Percentiles rank a stretch among this genome's conserved stretches.
These are phyloP conservation scores for Forsythia suspensa DNA, from an alignment of 257 asterid species.

Conservation along the genomic window DNA sequence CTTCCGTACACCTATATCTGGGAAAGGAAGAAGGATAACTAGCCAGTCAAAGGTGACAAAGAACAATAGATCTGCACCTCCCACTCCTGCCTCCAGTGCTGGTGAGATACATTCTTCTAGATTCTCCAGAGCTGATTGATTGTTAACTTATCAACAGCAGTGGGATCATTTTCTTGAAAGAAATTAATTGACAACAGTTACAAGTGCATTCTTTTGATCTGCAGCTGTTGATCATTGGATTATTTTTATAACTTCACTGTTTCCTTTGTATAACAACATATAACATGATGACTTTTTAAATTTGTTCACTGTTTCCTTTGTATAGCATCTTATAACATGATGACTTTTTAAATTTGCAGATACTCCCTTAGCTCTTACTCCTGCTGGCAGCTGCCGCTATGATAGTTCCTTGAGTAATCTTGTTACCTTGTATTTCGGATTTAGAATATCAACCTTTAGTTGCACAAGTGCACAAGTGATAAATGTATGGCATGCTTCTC, in stretches of 20 bases:
- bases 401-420: constrained; percentile 84
- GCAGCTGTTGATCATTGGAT: neutral
- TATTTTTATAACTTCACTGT: neutral
- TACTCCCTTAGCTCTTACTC: constrained; percentile 81
- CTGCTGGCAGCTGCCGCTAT: constrained; percentile 91
- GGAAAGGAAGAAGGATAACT: constrained; percentile 61
- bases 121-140: neutral
- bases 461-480: constrained; percentile 16
- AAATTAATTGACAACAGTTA: constrained; percentile 1
- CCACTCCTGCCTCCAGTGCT: constrained; percentile 56
- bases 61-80: constrained; percentile 55
- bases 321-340: constrained; percentile 4
- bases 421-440: constrained; percentile 13
- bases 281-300: constrained; percentile 5
- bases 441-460: constrained; percentile 22
- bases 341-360: constrained; percentile 47
- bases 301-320: constrained; percentile 21
- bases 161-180: constrained; percentile 6
- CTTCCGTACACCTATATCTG: constrained; percentile 66
- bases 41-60: constrained; percentile 64
- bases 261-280: neutral
- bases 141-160: neutral
- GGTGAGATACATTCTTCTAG: constrained; percentile 47
- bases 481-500: constrained; percentile 28
- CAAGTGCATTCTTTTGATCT: neutral